phyloP scores from a whole-genome alignment of 1,284 basidiomycete genomes.

The Austroboletus novae-zelandiae region DNA sequence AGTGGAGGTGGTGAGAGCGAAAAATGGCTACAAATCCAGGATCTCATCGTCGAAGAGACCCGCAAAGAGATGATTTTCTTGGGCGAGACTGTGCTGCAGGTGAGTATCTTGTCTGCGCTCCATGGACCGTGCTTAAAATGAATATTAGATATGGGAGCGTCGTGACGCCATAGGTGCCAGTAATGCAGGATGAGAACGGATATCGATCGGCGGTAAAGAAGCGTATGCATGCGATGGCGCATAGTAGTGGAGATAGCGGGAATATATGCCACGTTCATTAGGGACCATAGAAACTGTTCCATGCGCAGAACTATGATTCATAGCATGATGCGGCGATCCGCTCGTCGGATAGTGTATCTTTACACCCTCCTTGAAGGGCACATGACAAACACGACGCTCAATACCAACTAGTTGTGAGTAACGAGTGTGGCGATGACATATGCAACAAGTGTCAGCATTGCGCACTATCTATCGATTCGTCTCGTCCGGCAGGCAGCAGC shows the following conservation, averaged over 20 bases:
- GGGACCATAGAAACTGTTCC: constrained; percentile 8
- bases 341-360: constrained; percentile 13
- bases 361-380: constrained; percentile 12
- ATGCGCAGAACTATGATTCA: constrained; percentile 6
- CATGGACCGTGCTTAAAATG: constrained; percentile 12
- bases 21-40: constrained; percentile 97
- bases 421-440: not conserved
- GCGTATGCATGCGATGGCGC: constrained; percentile 5
- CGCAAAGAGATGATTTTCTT: constrained; percentile 98
- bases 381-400: constrained; percentile 11
- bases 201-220: constrained; percentile 30
- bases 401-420: not conserved
- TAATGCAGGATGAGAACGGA: constrained; percentile 28
- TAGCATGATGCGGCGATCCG: constrained; percentile 1
- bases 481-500: not conserved
- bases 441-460: not conserved
- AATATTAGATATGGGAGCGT: constrained; percentile 68
- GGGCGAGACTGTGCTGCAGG: constrained; percentile 94
- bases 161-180: constrained; percentile 28
- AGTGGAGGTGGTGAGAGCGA: constrained; percentile 80
- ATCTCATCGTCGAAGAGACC: constrained; percentile 94
- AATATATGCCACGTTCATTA: constrained; percentile 25
- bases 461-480: not conserved
- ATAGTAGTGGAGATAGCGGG: constrained; percentile 29
- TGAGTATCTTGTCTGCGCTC: constrained; percentile 30